Base-by-base conservation (phyloP, 257 asterid species). In the Solanum boliviense region DNA sequence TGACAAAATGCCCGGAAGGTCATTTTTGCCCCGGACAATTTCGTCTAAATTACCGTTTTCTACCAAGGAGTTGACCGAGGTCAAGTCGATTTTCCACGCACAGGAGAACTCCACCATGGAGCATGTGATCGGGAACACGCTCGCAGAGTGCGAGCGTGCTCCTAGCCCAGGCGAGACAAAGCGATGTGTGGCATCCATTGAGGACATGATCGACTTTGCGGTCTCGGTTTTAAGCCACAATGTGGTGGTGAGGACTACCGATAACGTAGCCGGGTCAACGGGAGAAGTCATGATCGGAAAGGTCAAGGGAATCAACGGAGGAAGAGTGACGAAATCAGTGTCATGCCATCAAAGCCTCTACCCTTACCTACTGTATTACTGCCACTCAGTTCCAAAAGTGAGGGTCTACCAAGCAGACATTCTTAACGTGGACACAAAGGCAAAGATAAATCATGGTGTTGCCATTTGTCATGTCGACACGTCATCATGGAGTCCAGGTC, bases 321-420 rank as follows among this genome's bases (percentile, higher is more conserved):
- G 98, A 39, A 86, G 85, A 68, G 91, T 92, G 89, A 95, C 98
- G 2, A 82, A 91, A 88, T 91, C 99, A 5, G 98, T 95, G 46
- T 96, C 99, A 34, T 96, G 99, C 90, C 99, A 96, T 68, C 99
- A 96, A 72, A 96, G 97, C 88, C 73, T 95, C 90, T 95, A 89
- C 87, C 98, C 99, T 1, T 94, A 93, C 91, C 85, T 96, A 38
- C 91, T 96, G 20, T 96, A 96, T 86, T 96, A 96, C 60, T 94
- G 99, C 87, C 99, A 96, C 86, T 91, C 98, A 0, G 98, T 95
- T 10, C 99, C 98, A 2, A 92, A 94, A 75, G 99, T 96, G 60
- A 92, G 93, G 58, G 98, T 94, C 1, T 96, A 96, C 38, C 93
- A 86, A 86, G 97, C 94, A 3, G 98, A 93, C 87, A 95, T 96